Evolutionary conservation across 2,329 filamentous ascomycete genomes (phyloP).

Genomic region (Neoarthrinium moseri): DNA sequence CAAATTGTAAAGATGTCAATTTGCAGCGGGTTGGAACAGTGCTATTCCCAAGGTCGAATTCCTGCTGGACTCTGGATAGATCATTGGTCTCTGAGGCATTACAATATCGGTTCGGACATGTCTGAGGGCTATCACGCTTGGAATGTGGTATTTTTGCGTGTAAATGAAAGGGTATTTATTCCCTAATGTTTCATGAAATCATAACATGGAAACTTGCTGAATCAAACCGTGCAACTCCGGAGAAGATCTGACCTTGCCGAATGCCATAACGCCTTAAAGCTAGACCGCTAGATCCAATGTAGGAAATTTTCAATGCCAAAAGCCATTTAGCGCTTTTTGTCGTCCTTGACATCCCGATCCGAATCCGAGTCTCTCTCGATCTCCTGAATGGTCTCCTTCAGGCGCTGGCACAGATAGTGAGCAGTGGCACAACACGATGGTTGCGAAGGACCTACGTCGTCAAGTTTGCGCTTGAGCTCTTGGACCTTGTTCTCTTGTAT

Average conservation of each 20-base stretch:
- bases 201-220: too few species aligned
- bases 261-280: background rate
- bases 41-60: background rate
- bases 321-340: slow-evolving; percentile 3
- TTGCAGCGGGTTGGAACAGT: too few species aligned
- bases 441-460: slow-evolving; percentile 53
- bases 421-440: slow-evolving; percentile 4
- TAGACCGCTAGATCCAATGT: background rate
- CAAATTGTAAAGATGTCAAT: slow-evolving; percentile 55
- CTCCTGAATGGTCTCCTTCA: slow-evolving; percentile 51
- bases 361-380: slow-evolving; percentile 51
- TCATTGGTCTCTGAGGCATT: too few species aligned
- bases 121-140: too few species aligned
- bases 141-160: too few species aligned
- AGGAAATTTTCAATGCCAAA: too few species aligned
- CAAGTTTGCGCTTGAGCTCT: slow-evolving; percentile 65
- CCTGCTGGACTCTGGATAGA: background rate
- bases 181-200: too few species aligned
- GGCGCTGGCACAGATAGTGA: slow-evolving; percentile 34
- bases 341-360: slow-evolving; percentile 35
- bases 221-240: too few species aligned
- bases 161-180: too few species aligned
- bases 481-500: slow-evolving; percentile 73
- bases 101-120: too few species aligned
- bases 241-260: background rate